Base-by-base conservation (phyloP, 257 asterid species). In the Jacaranda mimosifolia region DNA sequence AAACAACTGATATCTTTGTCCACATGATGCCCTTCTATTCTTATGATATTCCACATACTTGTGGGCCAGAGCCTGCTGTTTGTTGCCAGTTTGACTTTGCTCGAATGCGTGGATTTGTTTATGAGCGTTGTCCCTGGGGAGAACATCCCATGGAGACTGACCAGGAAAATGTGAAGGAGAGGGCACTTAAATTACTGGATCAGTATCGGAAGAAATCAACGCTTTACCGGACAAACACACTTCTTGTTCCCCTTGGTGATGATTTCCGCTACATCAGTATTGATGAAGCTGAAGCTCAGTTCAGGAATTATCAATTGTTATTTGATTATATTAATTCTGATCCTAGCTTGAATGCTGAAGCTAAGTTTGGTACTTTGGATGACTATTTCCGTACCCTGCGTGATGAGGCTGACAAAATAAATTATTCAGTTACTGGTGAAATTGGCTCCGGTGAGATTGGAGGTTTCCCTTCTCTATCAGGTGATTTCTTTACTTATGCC, bases 11-110 rank as follows among this genome's bases (percentile, higher is more conserved):
- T 85, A 93, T 96, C 53, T 96, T 96, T 83, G 99, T 93, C 77
- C 99, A 96, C 91, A 96, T 93, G 99, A 96, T 96, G 98, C 99
- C 99, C 18, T 96, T 96, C 83, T 93, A 93, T 87, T 91, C 98
- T 58, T 96, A 96, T 74, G 98, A 96, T 81, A 85, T 96, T 76
- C 99, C 99, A 40, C 99, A 96, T 78, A 96, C 99, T n/a, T 96
- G 99, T 79, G 99, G 99, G 79, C 98, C 99, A 2, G 99, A 96
- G 87, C 98, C 99, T 51, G 98, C 99, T 72, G 80, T 91, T 81
- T 96, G 99, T 82, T 96, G 99, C 84, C 99, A 96, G 85, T 96
- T 96, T 78, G 99, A 96, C 85, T 96, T 96, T 80, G 99, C 99
- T 78, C 92, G 98, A 72, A 93, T 82, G 92, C 89, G 84, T 69